Evolutionary conservation across 495 filamentous ascomycete genomes (phyloP).

Genomic region (Opeltia flavorubescens): DNA sequence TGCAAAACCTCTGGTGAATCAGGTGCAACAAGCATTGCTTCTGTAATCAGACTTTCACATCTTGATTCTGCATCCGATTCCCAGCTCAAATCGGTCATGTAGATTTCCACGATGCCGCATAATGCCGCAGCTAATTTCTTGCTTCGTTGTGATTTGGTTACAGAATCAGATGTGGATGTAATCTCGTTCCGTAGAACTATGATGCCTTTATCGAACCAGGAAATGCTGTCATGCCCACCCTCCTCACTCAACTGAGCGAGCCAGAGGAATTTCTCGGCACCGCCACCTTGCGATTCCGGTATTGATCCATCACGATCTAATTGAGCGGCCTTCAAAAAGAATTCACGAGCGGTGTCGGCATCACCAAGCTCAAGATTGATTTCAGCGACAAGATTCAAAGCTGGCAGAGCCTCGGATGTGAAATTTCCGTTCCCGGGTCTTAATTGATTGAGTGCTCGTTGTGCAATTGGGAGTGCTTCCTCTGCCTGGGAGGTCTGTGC

Average conservation of each 20-base stretch:
- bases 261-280: conserved; percentile 91
- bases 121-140: conserved; percentile 69
- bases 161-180: conserved; percentile 23
- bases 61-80: conserved; percentile 72
- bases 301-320: conserved; percentile 57
- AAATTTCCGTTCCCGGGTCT: conserved; percentile 13
- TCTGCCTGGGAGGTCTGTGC: conserved; percentile 58
- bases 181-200: conserved; percentile 53
- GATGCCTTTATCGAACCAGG: conserved; percentile 78
- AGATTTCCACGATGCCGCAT: conserved; percentile 83
- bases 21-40: conserved; percentile 66
- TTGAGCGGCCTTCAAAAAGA: conserved; percentile 54
- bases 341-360: conserved; percentile 49
- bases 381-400: conserved; percentile 68
- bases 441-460: conserved; percentile 41
- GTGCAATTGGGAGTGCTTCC: conserved; percentile 50
- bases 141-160: conserved; percentile 45
- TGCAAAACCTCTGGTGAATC: conserved; percentile 72
- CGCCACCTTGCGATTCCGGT: conserved; percentile 52
- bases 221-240: conserved; percentile 69
- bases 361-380: conserved; percentile 78
- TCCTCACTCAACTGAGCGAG: conserved; percentile 83
- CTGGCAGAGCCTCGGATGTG: conserved; percentile 29
- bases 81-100: conserved; percentile 96
- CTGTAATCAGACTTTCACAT: conserved; percentile 75